These are phyloP conservation scores for Ensete glaucum DNA, from an alignment of 176 grass and related monocot species.

Conservation along the genomic window DNA sequence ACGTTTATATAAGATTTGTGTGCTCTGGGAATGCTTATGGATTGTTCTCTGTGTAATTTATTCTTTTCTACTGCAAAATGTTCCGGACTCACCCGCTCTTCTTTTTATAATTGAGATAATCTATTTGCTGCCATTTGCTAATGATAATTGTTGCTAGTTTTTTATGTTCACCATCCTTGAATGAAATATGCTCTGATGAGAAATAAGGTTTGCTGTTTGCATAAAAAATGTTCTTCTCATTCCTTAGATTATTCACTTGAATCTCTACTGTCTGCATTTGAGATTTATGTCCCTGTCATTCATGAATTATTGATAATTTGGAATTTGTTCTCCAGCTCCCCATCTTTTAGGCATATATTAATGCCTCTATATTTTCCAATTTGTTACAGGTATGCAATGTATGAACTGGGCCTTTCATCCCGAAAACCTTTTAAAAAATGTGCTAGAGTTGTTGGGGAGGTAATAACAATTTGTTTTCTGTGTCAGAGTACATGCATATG, in stretches of 20 bases:
- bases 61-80: too few relatives aligned
- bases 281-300: neutral
- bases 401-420: slow-evolving; percentile 92
- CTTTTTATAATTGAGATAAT: too few relatives aligned
- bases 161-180: too few relatives aligned
- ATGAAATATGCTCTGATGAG: neutral
- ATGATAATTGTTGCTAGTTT: too few relatives aligned
- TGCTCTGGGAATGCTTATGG: neutral
- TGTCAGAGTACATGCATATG: too few relatives aligned
- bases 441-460: slow-evolving; percentile 95
- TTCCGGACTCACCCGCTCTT: too few relatives aligned
- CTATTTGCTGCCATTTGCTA: too few relatives aligned
- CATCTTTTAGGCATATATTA: neutral
- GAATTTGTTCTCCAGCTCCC: neutral
- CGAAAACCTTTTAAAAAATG: slow-evolving; percentile 89
- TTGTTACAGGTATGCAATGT: slow-evolving; percentile 76
- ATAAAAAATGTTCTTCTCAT: too few relatives aligned
- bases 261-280: neutral
- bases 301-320: neutral
- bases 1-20: too few relatives aligned
- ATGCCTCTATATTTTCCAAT: neutral
- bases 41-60: neutral
- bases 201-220: neutral
- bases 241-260: neutral
- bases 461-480: slow-evolving; percentile 17